A percentile compares a stretch with the other conserved stretches of the same genome.
phyloP scores from a whole-genome alignment of 2,329 filamentous ascomycete species.

The Penicillium sp. region DNA sequence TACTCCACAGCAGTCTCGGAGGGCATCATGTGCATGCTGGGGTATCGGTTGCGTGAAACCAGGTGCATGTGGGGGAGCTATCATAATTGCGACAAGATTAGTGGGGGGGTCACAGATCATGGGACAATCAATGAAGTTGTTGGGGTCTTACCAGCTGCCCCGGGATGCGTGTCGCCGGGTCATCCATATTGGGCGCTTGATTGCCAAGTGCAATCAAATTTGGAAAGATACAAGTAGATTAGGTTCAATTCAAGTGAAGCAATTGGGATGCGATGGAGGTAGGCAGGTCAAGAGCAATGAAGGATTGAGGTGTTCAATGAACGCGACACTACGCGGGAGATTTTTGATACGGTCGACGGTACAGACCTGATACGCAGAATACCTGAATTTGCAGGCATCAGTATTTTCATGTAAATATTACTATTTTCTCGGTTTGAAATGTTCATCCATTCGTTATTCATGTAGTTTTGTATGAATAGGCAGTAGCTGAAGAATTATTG shows the following conservation, averaged over 20 bases:
- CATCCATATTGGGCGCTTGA: slow-evolving; percentile 41
- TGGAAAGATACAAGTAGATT: not conserved
- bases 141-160: slow-evolving; percentile 42
- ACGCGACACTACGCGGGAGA: slow-evolving; percentile 36
- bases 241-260: not conserved
- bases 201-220: slow-evolving; percentile 8
- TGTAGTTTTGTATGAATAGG: too few relatives aligned
- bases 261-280: slow-evolving; percentile 16
- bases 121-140: not conserved
- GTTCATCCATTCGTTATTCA: not conserved
- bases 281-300: not conserved
- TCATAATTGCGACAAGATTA: slow-evolving; percentile 10
- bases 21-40: slow-evolving; percentile 67
- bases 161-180: slow-evolving; percentile 47
- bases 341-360: slow-evolving; percentile 27
- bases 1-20: slow-evolving; percentile 77
- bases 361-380: slow-evolving; percentile 16
- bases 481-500: too few relatives aligned
- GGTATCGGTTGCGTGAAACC: slow-evolving; percentile 78
- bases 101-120: slow-evolving; percentile 5
- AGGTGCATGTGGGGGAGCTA: slow-evolving; percentile 88
- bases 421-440: not conserved
- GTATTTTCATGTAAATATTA: not conserved
- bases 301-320: slow-evolving; percentile 1
- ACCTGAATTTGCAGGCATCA: slow-evolving; percentile 23